Conservation (phyloP, 2,329 filamentous ascomycete genomes). For the Scedosporium minutisporum region DNA sequence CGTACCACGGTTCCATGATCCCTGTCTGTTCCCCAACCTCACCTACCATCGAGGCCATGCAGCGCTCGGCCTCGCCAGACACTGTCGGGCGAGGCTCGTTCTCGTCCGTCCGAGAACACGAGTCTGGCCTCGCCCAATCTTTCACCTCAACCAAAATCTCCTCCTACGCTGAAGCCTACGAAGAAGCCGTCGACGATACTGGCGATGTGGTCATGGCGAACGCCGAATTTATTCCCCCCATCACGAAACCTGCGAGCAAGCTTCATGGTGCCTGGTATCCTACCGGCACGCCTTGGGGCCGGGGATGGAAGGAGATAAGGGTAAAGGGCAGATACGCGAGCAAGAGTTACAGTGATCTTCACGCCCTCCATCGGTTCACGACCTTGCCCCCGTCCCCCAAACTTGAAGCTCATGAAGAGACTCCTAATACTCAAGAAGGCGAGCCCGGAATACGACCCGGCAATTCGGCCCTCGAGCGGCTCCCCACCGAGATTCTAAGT, state of each 20-base stretch:
- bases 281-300: conserved; percentile 38
- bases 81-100: conserved; percentile 31
- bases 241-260: conserved; percentile 45
- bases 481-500: conserved; percentile 65
- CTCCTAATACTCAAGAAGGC: conserved; percentile 7
- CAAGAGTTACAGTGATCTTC: conserved; percentile 52
- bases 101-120: conserved; percentile 52
- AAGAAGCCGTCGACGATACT: conserved; percentile 42
- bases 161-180: conserved; percentile 40
- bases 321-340: conserved; percentile 50
- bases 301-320: conserved; percentile 53
- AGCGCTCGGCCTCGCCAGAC: conserved; percentile 5
- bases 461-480: conserved; percentile 50
- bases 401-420: conserved; percentile 8
- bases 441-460: conserved; percentile 23
- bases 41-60: conserved; percentile 4
- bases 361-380: conserved; percentile 46
- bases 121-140: conserved; percentile 48
- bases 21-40: background rate
- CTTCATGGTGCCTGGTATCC: conserved; percentile 51
- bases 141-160: conserved; percentile 56
- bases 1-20: conserved; percentile 1
- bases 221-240: conserved; percentile 38
- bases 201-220: conserved; percentile 34
- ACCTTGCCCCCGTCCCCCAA: conserved; percentile 21